A percentile compares a stretch with the other conserved stretches of the same genome.
phyloP scores from a whole-genome alignment of 2,329 filamentous ascomycete genomes.

The Trichoderma harzianum region DNA sequence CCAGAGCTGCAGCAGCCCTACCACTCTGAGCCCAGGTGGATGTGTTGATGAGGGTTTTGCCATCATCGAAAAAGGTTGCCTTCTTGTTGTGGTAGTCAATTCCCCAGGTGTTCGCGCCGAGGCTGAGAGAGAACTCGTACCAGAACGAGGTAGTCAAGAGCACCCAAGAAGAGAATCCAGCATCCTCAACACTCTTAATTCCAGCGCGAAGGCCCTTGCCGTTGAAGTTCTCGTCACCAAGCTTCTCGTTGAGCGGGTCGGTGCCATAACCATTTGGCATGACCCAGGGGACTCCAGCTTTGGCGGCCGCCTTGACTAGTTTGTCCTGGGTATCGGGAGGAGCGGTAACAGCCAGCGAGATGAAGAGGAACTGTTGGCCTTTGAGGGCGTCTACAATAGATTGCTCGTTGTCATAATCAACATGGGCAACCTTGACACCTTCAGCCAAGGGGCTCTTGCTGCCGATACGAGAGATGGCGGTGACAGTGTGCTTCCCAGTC shows the following conservation, averaged over 20 bases:
- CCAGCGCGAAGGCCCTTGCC: no score
- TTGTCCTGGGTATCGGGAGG: conserved; percentile 45
- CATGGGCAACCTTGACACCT: conserved; percentile 38
- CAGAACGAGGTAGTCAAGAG: conserved; percentile 53
- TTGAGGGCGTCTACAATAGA: conserved; percentile 48
- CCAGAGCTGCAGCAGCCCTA: conserved; percentile 27
- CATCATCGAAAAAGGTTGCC: conserved; percentile 24
- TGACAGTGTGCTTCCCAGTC: conserved; percentile 49
- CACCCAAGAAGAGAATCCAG: conserved; percentile 35
- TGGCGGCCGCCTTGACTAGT: conserved; percentile 52
- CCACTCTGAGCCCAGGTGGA: conserved; percentile 57
- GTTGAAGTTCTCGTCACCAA: no score
- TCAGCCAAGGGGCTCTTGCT: conserved; percentile 42
- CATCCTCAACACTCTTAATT: no score
- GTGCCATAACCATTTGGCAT: conserved; percentile 45
- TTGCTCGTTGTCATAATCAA: conserved; percentile 44
- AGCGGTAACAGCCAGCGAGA: conserved; percentile 46
- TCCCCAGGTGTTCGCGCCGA: conserved; percentile 40
- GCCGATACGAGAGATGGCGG: conserved; percentile 46
- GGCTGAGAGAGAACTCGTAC: conserved; percentile 51
- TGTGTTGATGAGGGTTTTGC: conserved; percentile 35
- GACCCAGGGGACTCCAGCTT: conserved; percentile 52
- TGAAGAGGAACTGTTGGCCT: conserved; percentile 56
- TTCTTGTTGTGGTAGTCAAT: conserved; percentile 45
- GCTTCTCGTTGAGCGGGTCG: no score